phyloP scores from a whole-genome alignment of 768 basidiomycete species.

The Suillus paluster region DNA sequence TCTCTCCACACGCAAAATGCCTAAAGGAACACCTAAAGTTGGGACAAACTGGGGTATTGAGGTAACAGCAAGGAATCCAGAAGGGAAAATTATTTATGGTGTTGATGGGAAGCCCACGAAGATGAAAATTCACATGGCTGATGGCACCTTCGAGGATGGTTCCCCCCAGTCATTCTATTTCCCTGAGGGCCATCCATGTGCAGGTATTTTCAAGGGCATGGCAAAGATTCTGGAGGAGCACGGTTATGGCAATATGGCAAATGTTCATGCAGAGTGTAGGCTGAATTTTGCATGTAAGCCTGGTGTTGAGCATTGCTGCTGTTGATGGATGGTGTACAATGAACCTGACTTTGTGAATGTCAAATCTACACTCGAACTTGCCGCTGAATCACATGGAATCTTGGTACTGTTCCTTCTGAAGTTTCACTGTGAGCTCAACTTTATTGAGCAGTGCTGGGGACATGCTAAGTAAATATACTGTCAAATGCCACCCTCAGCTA shows the following conservation, averaged over 20 bases:
- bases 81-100: constrained; percentile 11
- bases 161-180: constrained; percentile 22
- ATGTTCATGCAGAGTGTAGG: constrained; percentile 15
- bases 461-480: constrained; percentile 28
- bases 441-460: constrained; percentile 38
- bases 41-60: constrained; percentile 15
- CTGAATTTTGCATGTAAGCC: constrained; percentile 16
- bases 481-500: constrained; percentile 15
- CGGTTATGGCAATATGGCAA: constrained; percentile 10
- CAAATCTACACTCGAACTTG: constrained; percentile 36
- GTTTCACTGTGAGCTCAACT: constrained; percentile 31
- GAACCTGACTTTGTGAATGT: constrained; percentile 46
- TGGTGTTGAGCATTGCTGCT: constrained; percentile 33
- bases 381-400: constrained; percentile 27
- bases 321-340: constrained; percentile 39
- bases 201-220: constrained; percentile 48
- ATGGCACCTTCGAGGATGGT: constrained; percentile 19
- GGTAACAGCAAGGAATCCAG: neutral
- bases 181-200: constrained; percentile 18
- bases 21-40: constrained; percentile 24
- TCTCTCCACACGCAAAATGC: constrained; percentile 40
- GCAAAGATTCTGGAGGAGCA: constrained; percentile 33
- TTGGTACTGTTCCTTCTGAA: neutral
- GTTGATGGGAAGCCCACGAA: constrained; percentile 9
- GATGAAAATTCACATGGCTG: constrained; percentile 18